phyloP scores from a whole-genome alignment of 1,284 basidiomycete genomes.

The Pyrrhoderma lamaoense region DNA sequence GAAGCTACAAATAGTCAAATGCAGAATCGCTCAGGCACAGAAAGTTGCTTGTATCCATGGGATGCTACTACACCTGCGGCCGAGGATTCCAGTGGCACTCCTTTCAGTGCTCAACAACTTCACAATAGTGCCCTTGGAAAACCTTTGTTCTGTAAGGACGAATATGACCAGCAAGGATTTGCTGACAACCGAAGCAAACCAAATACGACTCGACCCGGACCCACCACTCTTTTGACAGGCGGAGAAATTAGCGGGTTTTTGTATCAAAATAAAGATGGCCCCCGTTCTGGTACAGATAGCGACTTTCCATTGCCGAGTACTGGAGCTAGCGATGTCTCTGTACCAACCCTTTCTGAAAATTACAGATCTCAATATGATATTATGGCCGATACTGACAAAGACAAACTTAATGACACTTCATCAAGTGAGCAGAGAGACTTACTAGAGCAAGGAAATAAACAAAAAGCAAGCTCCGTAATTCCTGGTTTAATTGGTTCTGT shows the following conservation, averaged over 20 bases:
- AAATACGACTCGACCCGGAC: neutral
- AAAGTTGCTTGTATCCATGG: no score
- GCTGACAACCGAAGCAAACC: no score
- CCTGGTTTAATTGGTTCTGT: no score
- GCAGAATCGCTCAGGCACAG: no score
- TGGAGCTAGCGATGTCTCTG: neutral
- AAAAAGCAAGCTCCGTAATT: neutral
- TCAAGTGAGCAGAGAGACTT: neutral
- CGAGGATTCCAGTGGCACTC: no score
- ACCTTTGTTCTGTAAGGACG: no score
- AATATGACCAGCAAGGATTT: no score
- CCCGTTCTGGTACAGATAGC: constrained; percentile 2
- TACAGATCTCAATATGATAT: neutral
- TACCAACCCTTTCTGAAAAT: neutral
- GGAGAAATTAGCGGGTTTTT: neutral
- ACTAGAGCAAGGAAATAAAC: neutral
- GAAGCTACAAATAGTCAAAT: no score
- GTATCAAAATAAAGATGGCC: neutral
- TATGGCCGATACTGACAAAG: neutral
- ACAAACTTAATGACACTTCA: neutral
- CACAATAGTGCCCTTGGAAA: no score
- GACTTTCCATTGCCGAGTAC: constrained; percentile 3
- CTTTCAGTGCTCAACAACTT: no score
- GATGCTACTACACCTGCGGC: no score
- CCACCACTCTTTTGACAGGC: neutral